Conservation (phyloP, 1,139 yeast species). For the Kazachstania sp. region DNA sequence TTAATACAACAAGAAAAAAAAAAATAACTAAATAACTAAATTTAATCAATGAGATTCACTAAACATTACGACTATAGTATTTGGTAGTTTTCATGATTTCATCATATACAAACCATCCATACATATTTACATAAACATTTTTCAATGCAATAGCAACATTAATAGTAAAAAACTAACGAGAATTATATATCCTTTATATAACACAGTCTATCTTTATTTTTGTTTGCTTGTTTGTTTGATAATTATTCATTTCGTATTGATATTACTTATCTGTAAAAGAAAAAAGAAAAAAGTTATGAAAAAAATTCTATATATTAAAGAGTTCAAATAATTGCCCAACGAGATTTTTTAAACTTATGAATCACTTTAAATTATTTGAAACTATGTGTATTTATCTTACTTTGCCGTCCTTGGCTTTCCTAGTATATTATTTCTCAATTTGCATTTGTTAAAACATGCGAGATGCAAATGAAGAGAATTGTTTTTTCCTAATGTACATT, state of each 20-base stretch:
- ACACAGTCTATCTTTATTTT: not conserved
- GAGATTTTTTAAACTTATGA: not conserved
- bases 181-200: not conserved
- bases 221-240: not conserved
- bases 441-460: not conserved
- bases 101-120: not conserved
- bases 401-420: not conserved
- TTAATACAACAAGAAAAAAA: no score
- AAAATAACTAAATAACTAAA: not conserved
- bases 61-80: no score
- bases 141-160: conserved; percentile 1
- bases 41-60: no score
- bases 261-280: no score
- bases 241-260: no score
- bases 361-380: not conserved
- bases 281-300: no score
- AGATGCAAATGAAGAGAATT: not conserved
- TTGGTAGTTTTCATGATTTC: not conserved
- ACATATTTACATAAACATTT: conserved; percentile 1
- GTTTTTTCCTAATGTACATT: not conserved
- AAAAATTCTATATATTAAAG: not conserved
- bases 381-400: not conserved
- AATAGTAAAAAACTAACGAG: not conserved
- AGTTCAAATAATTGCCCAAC: not conserved
- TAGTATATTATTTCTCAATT: not conserved